Conservation (phyloP, 306 rosid genomes). For the Carpinus viminea region DNA sequence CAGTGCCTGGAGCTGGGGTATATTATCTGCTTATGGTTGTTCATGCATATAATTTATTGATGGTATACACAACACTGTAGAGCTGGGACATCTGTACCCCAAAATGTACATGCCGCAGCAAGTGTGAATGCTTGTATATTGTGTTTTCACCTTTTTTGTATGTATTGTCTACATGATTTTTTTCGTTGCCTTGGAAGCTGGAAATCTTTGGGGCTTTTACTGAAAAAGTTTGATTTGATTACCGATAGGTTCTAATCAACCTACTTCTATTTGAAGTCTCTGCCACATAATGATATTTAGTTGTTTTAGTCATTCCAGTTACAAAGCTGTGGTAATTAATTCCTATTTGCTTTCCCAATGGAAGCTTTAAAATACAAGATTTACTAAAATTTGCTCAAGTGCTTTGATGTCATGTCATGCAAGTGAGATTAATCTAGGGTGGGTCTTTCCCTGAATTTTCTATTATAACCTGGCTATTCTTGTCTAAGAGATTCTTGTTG, state of each 20-base stretch:
- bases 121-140: slow-evolving; percentile 22
- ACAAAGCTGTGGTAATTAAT: slow-evolving; percentile 7
- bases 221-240: not conserved
- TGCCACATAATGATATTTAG: slow-evolving; percentile 9
- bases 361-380: not conserved
- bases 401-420: slow-evolving; percentile 8
- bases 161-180: slow-evolving; percentile 13
- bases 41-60: slow-evolving; percentile 24
- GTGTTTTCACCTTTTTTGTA: slow-evolving; percentile 22
- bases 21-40: slow-evolving; percentile 19
- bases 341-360: slow-evolving; percentile 1
- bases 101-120: slow-evolving; percentile 15
- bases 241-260: not conserved
- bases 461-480: not conserved
- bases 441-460: slow-evolving; percentile 2
- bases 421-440: slow-evolving; percentile 21
- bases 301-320: slow-evolving; percentile 7
- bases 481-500: not conserved
- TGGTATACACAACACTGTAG: slow-evolving; percentile 7
- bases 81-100: slow-evolving; percentile 3
- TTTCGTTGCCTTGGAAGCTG: slow-evolving; percentile 11
- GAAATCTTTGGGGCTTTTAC: slow-evolving; percentile 20
- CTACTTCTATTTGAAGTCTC: not conserved
- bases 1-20: slow-evolving; percentile 99
- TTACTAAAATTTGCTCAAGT: not conserved